These are phyloP conservation scores for Sicyos baderoa DNA, from an alignment of 306 rosid genomes.

Conservation along the genomic window DNA sequence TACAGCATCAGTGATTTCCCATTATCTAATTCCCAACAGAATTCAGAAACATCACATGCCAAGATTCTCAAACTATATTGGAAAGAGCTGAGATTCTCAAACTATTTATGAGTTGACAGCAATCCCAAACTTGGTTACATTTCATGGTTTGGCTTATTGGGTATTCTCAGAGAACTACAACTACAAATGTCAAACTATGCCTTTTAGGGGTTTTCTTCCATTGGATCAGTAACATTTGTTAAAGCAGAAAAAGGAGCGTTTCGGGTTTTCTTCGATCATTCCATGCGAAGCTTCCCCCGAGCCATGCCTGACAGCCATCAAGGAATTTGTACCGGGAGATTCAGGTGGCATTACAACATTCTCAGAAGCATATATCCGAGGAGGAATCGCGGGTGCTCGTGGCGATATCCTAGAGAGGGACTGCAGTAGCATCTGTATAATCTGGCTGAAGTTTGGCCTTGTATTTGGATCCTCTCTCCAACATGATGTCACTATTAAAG, in stretches of 20 bases:
- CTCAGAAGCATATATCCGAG: constrained; percentile 18
- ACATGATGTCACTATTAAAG: constrained; percentile 20
- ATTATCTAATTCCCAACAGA: constrained; percentile 33
- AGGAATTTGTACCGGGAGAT: constrained; percentile 14
- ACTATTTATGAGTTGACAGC: constrained; percentile 33
- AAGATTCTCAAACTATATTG: constrained; percentile 34
- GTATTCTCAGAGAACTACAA: constrained; percentile 2
- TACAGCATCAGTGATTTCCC: constrained; percentile 43
- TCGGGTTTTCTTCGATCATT: constrained; percentile 14
- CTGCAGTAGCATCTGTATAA: constrained; percentile 21
- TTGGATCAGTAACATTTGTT: constrained; percentile 21
- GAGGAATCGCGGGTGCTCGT: constrained; percentile 6
- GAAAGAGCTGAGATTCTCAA: constrained; percentile 33
- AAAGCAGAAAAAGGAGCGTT: constrained; percentile 19
- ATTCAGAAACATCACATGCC: constrained; percentile 40
- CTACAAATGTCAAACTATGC: background rate
- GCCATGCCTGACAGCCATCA: constrained; percentile 18
- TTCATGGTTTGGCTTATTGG: background rate
- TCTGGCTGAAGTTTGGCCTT: constrained; percentile 23
- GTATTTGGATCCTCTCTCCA: constrained; percentile 23
- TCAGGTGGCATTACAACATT: background rate
- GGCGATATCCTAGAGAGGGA: constrained; percentile 14
- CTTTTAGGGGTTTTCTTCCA: background rate
- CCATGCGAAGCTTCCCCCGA: constrained; percentile 3
- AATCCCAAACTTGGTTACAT: constrained; percentile 34